Evolutionary conservation across 306 rosid genomes (phyloP).

Genomic region (Malus sieversii): DNA sequence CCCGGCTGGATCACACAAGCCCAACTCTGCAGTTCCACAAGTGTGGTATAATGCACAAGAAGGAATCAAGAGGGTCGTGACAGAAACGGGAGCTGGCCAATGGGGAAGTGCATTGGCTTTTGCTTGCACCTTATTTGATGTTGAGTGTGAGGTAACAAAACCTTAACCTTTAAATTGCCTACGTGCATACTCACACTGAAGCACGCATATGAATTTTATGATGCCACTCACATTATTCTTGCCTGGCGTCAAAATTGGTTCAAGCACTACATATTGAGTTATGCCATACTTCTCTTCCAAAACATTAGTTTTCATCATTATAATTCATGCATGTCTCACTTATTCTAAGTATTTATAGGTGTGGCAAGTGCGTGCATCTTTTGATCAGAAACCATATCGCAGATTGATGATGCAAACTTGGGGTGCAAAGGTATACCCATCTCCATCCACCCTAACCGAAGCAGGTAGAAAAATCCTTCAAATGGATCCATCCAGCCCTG

Average conservation of each 20-base stretch:
- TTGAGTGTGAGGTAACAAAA: slow-evolving; percentile 67
- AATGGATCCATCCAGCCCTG: slow-evolving; percentile 70
- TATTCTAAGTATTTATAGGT: slow-evolving; percentile 38
- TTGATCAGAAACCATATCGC: slow-evolving; percentile 79
- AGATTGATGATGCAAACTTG: slow-evolving; percentile 95
- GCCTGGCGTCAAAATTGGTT: neutral
- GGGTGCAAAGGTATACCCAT: slow-evolving; percentile 95
- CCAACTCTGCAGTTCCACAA: slow-evolving; percentile 93
- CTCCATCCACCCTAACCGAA: slow-evolving; percentile 73
- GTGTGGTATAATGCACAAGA: slow-evolving; percentile 78
- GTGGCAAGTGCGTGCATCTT: slow-evolving; percentile 97
- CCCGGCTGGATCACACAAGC: slow-evolving; percentile 95
- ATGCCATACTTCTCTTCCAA: neutral
- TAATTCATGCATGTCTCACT: neutral
- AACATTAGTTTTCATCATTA: neutral
- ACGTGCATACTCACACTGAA: neutral
- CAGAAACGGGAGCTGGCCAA: slow-evolving; percentile 99
- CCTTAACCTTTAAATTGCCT: neutral
- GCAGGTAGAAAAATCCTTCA: slow-evolving; percentile 59
- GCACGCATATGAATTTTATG: neutral
- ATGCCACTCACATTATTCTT: neutral
- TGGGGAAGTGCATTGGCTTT: slow-evolving; percentile 97
- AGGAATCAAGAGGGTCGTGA: slow-evolving; percentile 79
- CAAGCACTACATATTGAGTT: neutral
- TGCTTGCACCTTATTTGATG: slow-evolving; percentile 81